These are phyloP conservation scores for Phtheirospermum japonicum DNA, from an alignment of 257 asterid genomes.

Conservation along the genomic window DNA sequence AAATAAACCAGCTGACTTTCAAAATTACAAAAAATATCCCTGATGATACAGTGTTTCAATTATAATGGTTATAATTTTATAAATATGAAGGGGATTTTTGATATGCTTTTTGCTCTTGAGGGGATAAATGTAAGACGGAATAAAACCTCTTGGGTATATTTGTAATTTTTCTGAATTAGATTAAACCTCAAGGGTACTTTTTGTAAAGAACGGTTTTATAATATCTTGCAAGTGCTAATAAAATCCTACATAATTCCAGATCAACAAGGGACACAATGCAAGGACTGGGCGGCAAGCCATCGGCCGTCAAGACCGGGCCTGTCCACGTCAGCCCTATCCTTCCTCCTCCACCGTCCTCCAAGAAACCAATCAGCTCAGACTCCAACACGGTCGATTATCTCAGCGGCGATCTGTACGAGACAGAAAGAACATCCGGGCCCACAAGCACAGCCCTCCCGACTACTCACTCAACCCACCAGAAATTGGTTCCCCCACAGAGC, in stretches of 20 bases:
- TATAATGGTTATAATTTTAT: too few species aligned
- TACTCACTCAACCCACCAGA: conserved; percentile 43
- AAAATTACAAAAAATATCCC: too few species aligned
- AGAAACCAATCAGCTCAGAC: conserved; percentile 47
- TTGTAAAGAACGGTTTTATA: background rate
- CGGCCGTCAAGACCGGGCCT: conserved; percentile 39
- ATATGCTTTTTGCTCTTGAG: too few species aligned
- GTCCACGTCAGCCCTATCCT: conserved; percentile 47
- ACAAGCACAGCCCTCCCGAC: conserved; percentile 37
- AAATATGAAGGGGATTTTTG: too few species aligned
- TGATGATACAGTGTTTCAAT: too few species aligned
- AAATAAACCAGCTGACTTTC: too few species aligned
- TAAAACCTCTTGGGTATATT: too few species aligned
- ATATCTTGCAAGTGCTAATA: background rate
- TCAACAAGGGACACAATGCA: conserved; percentile 70
- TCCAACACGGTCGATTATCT: conserved; percentile 64
- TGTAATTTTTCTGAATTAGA: too few species aligned
- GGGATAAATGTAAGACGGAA: too few species aligned
- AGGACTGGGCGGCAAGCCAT: conserved; percentile 55
- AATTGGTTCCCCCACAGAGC: conserved; percentile 34
- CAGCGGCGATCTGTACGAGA: conserved; percentile 74
- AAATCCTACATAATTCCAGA: conserved; percentile 38
- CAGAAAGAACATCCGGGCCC: conserved; percentile 46
- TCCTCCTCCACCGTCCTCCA: conserved; percentile 83
- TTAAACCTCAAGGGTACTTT: too few species aligned